Conservation (phyloP, 495 filamentous ascomycete genomes). For the Glonium stellatum region DNA sequence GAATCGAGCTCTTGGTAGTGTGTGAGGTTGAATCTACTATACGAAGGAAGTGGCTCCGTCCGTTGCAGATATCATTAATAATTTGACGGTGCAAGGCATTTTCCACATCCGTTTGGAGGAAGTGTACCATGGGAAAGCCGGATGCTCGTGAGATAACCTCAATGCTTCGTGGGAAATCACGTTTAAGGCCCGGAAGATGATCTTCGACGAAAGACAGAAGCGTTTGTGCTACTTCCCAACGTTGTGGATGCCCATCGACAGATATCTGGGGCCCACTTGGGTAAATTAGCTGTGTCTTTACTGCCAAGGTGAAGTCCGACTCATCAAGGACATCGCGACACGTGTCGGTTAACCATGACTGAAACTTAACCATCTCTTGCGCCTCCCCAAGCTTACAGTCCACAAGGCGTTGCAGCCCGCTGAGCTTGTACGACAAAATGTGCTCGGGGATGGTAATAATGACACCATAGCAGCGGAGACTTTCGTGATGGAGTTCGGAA, state of each 20-base stretch:
- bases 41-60: conserved; percentile 31
- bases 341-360: conserved; percentile 42
- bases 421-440: conserved; percentile 46
- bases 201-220: conserved; percentile 39
- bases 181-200: conserved; percentile 31
- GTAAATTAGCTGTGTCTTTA: conserved; percentile 40
- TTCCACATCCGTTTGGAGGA: conserved; percentile 38
- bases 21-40: conserved; percentile 25
- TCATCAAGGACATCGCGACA: conserved; percentile 52
- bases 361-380: conserved; percentile 38
- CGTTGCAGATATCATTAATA: conserved; percentile 29
- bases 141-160: conserved; percentile 34
- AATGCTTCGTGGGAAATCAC: conserved; percentile 38
- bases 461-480: conserved; percentile 33
- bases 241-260: conserved; percentile 45
- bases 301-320: conserved; percentile 46
- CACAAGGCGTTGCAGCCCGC: conserved; percentile 41
- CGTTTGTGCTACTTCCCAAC: conserved; percentile 40
- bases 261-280: conserved; percentile 42
- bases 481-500: conserved; percentile 26
- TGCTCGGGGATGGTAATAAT: conserved; percentile 47
- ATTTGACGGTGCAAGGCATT: conserved; percentile 31
- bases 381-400: conserved; percentile 38
- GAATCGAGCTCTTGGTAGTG: conserved; percentile 25
- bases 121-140: conserved; percentile 40